Conservation (phyloP, 768 basidiomycete species). For the Sarcodon sp. region DNA sequence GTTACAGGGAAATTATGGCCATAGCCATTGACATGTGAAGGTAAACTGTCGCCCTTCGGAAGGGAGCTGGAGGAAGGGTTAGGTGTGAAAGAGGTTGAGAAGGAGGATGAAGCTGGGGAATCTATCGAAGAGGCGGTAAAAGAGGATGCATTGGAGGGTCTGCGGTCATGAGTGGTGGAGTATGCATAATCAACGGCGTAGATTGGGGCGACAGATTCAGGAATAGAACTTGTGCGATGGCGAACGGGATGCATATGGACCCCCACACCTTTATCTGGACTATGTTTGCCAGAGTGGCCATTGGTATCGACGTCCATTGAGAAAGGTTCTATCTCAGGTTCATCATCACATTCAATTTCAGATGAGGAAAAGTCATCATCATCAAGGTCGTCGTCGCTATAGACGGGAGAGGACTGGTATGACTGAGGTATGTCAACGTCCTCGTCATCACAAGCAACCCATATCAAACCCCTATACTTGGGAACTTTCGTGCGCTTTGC, state of each 20-base stretch:
- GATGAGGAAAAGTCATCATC: slow-evolving; percentile 13
- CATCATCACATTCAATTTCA: slow-evolving; percentile 16
- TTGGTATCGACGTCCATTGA: slow-evolving; percentile 19
- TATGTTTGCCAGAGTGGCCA: slow-evolving; percentile 11
- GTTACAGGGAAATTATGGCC: background rate
- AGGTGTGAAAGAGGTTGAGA: slow-evolving; percentile 4
- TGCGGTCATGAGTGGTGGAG: slow-evolving; percentile 15
- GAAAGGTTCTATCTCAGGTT: slow-evolving; percentile 15
- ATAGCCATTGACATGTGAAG: slow-evolving; percentile 6
- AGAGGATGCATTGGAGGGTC: slow-evolving; percentile 18
- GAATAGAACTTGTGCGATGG: slow-evolving; percentile 6
- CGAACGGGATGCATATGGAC: slow-evolving; percentile 41
- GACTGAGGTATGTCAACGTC: slow-evolving; percentile 7
- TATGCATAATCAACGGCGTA: slow-evolving; percentile 9
- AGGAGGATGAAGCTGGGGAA: slow-evolving; percentile 4
- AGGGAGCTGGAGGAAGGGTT: slow-evolving; percentile 5
- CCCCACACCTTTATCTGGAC: slow-evolving; percentile 4
- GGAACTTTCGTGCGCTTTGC: slow-evolving; percentile 19
- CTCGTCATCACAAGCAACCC: slow-evolving; percentile 73
- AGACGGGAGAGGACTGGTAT: background rate
- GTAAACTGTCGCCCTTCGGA: slow-evolving; percentile 4
- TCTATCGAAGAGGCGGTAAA: slow-evolving; percentile 12
- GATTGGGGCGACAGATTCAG: slow-evolving; percentile 6
- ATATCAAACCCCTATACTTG: slow-evolving; percentile 54
- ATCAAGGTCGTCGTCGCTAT: slow-evolving; percentile 19